Base-by-base conservation (phyloP, 129 eudicot genomes). In the Artemisia tridentata region DNA sequence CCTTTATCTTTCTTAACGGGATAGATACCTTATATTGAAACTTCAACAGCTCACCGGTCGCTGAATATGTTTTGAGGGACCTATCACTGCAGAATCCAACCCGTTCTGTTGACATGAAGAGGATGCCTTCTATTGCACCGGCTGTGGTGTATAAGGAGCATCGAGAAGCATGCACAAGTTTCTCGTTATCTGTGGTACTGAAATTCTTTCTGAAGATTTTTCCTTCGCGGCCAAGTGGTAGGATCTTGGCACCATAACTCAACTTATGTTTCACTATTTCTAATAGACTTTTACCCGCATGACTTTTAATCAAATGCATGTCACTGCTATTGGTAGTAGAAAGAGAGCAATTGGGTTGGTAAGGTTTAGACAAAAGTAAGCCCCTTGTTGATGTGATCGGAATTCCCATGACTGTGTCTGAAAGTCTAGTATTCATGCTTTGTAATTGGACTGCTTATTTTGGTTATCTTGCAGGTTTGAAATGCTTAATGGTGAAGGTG, bases 71-170 rank as follows among this genome's bases (percentile, higher is more conserved):
- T 70, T 52, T 75, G 47, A 82, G 15, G 23, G 81, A 21, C 45
- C 71, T 70, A 43, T 78, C 69, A 43, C 82, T 82, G 70, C 77
- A 77, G 17, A 78, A 82, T 31, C 63, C 80, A 19, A 79, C 67
- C 47, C 79, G 74, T 67, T 78, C 63, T 0, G 80, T 78, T 3
- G 86, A 79, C 12, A 82, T 60, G 25, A 74, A 82, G 52, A 82
- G 64, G 51, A 65, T 59, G 27, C 83, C 83, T 74, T 72, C 63
- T 51, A 82, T 78, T 7, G 83, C 75, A 74, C 80, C 83, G 0
- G 75, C 81, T 58, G 80, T 82, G 18, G 81, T 79, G 49, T 77
- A 78, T 34, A 82, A 17, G 68, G 59, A 50, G 68, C 86, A 82
- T 23, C 55, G 68, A 15, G 62, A 65, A 79, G 78, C 75, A 49